Evolutionary conservation across 2,329 filamentous ascomycete genomes (phyloP).

Genomic region (Esteya vermicola): DNA sequence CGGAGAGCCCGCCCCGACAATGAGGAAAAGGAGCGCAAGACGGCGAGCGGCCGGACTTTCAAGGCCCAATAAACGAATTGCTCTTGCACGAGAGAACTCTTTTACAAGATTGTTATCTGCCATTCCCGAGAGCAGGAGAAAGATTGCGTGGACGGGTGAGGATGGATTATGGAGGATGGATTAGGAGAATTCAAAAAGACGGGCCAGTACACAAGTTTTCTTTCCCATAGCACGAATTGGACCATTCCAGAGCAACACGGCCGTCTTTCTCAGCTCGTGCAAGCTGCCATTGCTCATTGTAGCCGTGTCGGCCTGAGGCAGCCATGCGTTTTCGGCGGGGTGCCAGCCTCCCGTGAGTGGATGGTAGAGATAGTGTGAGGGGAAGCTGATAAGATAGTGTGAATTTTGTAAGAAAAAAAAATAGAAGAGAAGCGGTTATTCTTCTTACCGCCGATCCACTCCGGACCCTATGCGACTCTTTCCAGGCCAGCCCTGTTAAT

Average conservation of each 20-base stretch:
- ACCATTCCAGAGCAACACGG: neutral
- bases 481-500: too few species aligned
- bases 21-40: constrained; percentile 97
- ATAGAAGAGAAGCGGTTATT: neutral
- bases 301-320: neutral
- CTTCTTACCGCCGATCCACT: constrained; percentile 2
- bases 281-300: too few species aligned
- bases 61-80: constrained; percentile 23
- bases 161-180: neutral
- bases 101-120: too few species aligned
- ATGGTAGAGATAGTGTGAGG: too few species aligned
- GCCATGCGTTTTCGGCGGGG: neutral
- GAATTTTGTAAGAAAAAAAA: too few species aligned
- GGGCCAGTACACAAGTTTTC: too few species aligned
- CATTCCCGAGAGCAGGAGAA: too few species aligned
- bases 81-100: too few species aligned
- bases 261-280: too few species aligned
- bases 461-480: too few species aligned
- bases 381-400: too few species aligned
- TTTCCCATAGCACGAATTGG: too few species aligned
- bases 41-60: constrained; percentile 91
- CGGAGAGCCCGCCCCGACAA: constrained; percentile 88
- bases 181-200: neutral
- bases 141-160: neutral
- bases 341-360: constrained; percentile 1